Percentiles rank a stretch among this genome's conserved stretches.
phyloP scores from a whole-genome alignment of 345 rosid species.

The Atalantia buxifolia region DNA sequence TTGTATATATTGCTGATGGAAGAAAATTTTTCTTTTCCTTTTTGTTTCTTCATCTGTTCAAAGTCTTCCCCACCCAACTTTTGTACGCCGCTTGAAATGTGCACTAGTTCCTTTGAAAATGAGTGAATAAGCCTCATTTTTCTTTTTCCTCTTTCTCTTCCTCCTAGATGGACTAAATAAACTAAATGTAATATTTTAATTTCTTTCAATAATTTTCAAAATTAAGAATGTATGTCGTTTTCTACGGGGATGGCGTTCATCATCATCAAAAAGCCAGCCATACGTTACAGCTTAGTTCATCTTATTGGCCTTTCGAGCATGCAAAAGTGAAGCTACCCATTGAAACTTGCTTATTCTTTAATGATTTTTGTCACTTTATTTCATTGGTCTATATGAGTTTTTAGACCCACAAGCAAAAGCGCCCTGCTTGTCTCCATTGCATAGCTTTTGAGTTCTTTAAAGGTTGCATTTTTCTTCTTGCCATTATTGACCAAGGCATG shows the following conservation, averaged over 20 bases:
- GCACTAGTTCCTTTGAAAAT: background rate
- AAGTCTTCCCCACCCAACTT: constrained; percentile 4
- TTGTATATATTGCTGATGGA: constrained; percentile 23
- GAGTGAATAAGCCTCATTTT: background rate
- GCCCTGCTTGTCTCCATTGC: background rate
- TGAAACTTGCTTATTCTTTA: constrained; percentile 2
- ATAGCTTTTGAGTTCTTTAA: constrained; percentile 8
- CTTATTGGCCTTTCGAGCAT: constrained; percentile 14
- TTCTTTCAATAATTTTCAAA: background rate
- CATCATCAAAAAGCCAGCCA: constrained; percentile 1
- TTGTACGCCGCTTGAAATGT: background rate
- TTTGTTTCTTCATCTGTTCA: background rate
- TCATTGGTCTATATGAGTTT: constrained; percentile 19
- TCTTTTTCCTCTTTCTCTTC: background rate
- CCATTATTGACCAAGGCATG: background rate
- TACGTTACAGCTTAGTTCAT: background rate
- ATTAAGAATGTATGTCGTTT: constrained; percentile 10
- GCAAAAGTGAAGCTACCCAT: constrained; percentile 2
- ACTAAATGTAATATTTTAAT: background rate
- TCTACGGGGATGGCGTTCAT: background rate
- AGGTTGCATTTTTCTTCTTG: background rate
- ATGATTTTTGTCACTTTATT: constrained; percentile 1
- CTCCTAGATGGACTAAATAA: background rate
- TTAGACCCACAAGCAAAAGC: constrained; percentile 17
- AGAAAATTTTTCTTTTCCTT: background rate